phyloP scores from a whole-genome alignment of 73 alveolate genomes.

The Breviolum minutum region DNA sequence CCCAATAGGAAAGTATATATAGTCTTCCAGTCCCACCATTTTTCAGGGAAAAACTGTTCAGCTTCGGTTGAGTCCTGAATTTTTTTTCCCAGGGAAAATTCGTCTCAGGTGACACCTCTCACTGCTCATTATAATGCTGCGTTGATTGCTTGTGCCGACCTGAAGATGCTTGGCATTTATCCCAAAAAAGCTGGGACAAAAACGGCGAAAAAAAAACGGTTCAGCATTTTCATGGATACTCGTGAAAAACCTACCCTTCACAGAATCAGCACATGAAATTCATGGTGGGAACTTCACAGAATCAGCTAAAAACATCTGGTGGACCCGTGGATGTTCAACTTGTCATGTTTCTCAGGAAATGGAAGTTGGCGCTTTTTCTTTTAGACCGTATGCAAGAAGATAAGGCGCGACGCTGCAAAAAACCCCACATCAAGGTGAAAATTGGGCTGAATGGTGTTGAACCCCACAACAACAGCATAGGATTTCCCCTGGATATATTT shows the following conservation, averaged over 20 bases:
- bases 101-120: constrained; percentile 15
- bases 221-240: too few relatives aligned
- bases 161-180: not conserved
- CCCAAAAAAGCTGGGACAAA: not conserved
- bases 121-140: constrained; percentile 54
- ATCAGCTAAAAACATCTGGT: not conserved
- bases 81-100: too few relatives aligned
- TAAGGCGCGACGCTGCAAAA: not conserved
- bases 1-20: too few relatives aligned
- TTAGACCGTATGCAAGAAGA: not conserved
- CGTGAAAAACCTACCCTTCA: too few relatives aligned
- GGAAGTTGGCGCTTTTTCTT: not conserved
- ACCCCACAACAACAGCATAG: too few relatives aligned
- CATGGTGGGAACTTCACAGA: not conserved
- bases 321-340: not conserved
- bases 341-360: not conserved
- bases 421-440: not conserved
- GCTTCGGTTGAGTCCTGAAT: too few relatives aligned
- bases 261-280: not conserved
- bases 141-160: not conserved
- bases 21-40: too few relatives aligned
- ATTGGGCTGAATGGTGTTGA: too few relatives aligned
- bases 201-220: not conserved
- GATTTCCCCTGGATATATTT: too few relatives aligned
- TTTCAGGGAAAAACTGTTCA: too few relatives aligned